phyloP scores from a whole-genome alignment of 23 red algal genomes.

The Cyanidiococcus yangmingshanensis region DNA sequence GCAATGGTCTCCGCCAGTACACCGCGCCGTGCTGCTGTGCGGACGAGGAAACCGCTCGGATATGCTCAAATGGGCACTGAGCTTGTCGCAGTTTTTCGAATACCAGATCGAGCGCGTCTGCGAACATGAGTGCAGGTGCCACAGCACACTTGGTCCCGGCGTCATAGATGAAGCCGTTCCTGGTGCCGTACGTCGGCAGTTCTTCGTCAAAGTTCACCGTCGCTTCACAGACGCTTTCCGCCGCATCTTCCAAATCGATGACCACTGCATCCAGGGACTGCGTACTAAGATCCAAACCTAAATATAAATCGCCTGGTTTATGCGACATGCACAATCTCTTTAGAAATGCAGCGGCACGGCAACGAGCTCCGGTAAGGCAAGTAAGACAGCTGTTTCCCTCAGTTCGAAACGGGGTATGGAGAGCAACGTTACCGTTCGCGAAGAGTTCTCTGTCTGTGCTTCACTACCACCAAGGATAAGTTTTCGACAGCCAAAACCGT shows the following conservation, averaged over 20 bases:
- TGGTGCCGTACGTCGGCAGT: constrained; percentile 23
- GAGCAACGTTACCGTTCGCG: not conserved
- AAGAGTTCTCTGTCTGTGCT: not conserved
- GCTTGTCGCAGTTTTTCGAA: constrained; percentile 19
- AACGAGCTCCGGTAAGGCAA: not conserved
- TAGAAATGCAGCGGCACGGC: not conserved
- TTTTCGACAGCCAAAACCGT: not conserved
- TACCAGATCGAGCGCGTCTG: constrained; percentile 28
- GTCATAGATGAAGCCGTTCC: constrained; percentile 11
- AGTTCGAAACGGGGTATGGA: not conserved
- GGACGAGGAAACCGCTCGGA: constrained; percentile 28
- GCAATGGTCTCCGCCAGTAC: constrained; percentile 27
- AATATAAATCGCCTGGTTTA: not conserved
- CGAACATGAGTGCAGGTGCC: constrained; percentile 45
- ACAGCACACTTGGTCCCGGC: not conserved
- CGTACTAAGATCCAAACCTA: constrained; percentile 22
- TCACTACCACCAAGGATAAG: not conserved
- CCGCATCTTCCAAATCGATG: not conserved
- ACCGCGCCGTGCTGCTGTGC: constrained; percentile 50
- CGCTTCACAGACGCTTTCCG: constrained; percentile 8
- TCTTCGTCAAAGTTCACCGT: constrained; percentile 37
- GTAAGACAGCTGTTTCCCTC: not conserved
- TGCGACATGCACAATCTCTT: not conserved
- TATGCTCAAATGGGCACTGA: constrained; percentile 21
- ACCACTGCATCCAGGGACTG: constrained; percentile 21